phyloP scores from a whole-genome alignment of 73 alveolate genomes.

The Stentor roeselii region DNA sequence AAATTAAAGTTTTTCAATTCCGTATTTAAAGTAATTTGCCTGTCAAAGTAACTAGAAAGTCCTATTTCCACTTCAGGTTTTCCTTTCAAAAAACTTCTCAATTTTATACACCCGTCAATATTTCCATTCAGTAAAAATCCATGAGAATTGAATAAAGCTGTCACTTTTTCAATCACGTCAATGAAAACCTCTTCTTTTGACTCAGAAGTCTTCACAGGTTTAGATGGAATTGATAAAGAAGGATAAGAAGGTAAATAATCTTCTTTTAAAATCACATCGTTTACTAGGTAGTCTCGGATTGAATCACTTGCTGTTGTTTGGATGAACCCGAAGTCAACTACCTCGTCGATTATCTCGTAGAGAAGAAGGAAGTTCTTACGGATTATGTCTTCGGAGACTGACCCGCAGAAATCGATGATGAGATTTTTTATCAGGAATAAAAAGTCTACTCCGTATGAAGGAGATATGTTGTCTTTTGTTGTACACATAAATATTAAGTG shows the following conservation, averaged over 20 bases:
- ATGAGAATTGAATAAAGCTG: constrained; percentile 91
- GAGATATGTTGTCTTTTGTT: constrained; percentile 54
- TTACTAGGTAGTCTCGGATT: constrained; percentile 66
- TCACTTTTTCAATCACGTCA: constrained; percentile 94
- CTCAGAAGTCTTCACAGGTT: constrained; percentile 38
- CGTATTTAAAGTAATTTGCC: neutral
- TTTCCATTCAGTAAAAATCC: constrained; percentile 93
- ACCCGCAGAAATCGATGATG: constrained; percentile 65
- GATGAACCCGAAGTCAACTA: constrained; percentile 82
- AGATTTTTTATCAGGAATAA: constrained; percentile 56
- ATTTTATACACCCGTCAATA: constrained; percentile 96
- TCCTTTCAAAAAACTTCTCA: constrained; percentile 54
- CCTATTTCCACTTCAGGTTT: neutral
- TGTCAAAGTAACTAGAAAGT: neutral
- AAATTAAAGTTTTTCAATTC: neutral
- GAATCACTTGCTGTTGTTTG: constrained; percentile 63
- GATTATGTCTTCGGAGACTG: constrained; percentile 57
- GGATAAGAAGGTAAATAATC: constrained; percentile 21
- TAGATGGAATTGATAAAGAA: constrained; percentile 33
- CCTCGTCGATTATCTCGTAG: constrained; percentile 78
- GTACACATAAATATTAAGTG: constrained; percentile 39
- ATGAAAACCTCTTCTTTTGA: constrained; percentile 95
- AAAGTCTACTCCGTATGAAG: constrained; percentile 55
- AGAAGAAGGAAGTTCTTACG: constrained; percentile 68
- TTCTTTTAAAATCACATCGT: constrained; percentile 60